phyloP scores from a whole-genome alignment of 148 eudicot species.

The Heliamphora exappendiculata region DNA sequence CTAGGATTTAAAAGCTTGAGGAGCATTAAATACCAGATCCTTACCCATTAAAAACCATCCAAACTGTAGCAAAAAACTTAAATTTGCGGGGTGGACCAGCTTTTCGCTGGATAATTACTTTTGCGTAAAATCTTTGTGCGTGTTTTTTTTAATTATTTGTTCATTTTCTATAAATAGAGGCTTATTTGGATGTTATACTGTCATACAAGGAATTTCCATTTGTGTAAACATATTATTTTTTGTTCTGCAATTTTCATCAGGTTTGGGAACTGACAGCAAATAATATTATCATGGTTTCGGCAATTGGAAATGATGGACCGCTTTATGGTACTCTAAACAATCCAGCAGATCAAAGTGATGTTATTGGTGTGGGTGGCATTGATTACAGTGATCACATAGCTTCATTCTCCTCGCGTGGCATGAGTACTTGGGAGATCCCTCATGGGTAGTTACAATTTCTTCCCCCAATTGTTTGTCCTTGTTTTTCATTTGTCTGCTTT shows the following conservation, averaged over 20 bases:
- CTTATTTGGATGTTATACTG: too few species aligned
- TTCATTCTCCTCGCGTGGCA: conserved; percentile 98
- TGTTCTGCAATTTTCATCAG: conserved; percentile 27
- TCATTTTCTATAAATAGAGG: too few species aligned
- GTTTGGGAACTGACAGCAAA: conserved; percentile 98
- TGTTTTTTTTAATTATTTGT: background rate
- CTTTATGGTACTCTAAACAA: conserved; percentile 95
- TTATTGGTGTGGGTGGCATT: conserved; percentile 98
- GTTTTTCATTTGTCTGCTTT: conserved; percentile 2
- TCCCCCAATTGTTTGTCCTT: background rate
- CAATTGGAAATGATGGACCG: conserved; percentile 98
- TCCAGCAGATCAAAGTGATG: conserved; percentile 99
- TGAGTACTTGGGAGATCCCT: conserved; percentile 99
- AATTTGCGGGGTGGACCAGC: background rate
- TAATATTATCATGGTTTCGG: conserved; percentile 96
- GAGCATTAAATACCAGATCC: background rate
- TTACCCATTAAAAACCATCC: background rate
- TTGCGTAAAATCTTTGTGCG: background rate
- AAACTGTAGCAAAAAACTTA: background rate
- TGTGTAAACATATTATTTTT: background rate
- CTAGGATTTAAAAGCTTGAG: background rate
- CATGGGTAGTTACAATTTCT: conserved; percentile 61
- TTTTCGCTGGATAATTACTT: background rate
- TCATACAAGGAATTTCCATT: background rate
- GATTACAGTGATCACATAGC: conserved; percentile 96